Base-by-base conservation (phyloP, 2,329 filamentous ascomycete genomes). In the Trichoderma harzianum region DNA sequence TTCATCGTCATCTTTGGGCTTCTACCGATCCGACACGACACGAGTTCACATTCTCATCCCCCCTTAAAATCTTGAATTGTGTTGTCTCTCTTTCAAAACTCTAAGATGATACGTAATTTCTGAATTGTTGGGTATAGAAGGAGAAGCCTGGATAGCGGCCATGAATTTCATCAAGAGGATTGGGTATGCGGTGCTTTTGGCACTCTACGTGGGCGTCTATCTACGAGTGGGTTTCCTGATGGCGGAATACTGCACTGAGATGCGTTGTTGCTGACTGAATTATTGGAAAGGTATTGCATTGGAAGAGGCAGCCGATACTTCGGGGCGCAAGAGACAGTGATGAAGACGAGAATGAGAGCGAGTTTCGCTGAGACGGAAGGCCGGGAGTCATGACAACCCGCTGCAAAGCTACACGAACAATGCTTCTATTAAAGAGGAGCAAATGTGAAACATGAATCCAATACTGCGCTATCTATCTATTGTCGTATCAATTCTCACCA, bases 151-250 rank as follows among this genome's bases (percentile, higher is more conserved):
- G 64, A 67, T 28, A 18, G 2, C 34, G 18, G 21, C 7, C 14
- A 69, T 63, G 36, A 43, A 18, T 6, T 53, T 63, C 43, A 39
- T 70, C 8, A 70, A 34, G 39, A 63, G 67, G 43, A 4, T 70
- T 21, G 67, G 39, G 18, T 70, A 63, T 39, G 67, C 67, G 58
- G 55, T 70, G 58, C 43, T 70, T 70, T 63, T 70, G 58, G 67
- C 58, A 47, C 39, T 70, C 16, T 70, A 70, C 30, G 67, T 70
- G 24, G 67, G 67, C 6, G 47, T 70, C 26, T 70, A 63, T 61
- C 7, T 69, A 14, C 66, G 66, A 21, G 66, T 69, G 26, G 32
- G 51, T 55, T 12, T 16, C 5, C 11, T 58, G 28, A 12, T 51
- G 3, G n/a, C 11, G 2, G n/a, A 5, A 24, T 24, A 53, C 3